Evolutionary conservation across 768 basidiomycete species (phyloP).

Genomic region (Lanmaoa rubissima): DNA sequence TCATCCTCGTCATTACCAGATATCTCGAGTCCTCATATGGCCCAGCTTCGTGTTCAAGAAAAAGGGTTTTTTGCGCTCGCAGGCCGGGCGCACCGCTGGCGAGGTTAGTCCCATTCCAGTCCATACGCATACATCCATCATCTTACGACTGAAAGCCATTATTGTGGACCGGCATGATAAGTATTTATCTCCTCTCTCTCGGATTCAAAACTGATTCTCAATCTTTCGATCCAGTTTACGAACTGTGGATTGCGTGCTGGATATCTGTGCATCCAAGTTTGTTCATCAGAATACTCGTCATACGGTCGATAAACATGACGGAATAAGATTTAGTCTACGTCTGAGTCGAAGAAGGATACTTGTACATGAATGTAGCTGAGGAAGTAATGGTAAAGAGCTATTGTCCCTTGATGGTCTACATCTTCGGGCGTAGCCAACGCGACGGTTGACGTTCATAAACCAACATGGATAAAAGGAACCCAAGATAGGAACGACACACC

Average conservation of each 20-base stretch:
- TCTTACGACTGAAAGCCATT: constrained; percentile 45
- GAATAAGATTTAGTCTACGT: too few species aligned
- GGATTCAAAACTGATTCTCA: background rate
- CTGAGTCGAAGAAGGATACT: too few species aligned
- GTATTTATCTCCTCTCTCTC: constrained; percentile 33
- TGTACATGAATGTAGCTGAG: background rate
- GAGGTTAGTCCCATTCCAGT: constrained; percentile 54
- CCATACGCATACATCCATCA: constrained; percentile 4
- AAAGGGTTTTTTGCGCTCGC: constrained; percentile 82
- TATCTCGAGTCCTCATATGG: constrained; percentile 67
- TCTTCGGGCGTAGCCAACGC: background rate
- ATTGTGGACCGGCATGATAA: constrained; percentile 95
- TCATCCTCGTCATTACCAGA: constrained; percentile 76
- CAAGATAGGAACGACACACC: background rate
- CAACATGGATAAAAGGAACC: background rate
- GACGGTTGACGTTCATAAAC: background rate
- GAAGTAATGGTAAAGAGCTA: background rate
- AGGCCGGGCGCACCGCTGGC: constrained; percentile 74
- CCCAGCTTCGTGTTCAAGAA: constrained; percentile 97
- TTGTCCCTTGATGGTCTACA: background rate
- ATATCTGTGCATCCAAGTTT: too few species aligned
- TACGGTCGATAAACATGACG: too few species aligned
- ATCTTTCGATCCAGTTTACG: too few species aligned
- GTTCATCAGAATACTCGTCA: too few species aligned
- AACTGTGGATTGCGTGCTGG: too few species aligned